Evolutionary conservation across 495 filamentous ascomycete species (phyloP).

Genomic region (Apiosordaria backusii): DNA sequence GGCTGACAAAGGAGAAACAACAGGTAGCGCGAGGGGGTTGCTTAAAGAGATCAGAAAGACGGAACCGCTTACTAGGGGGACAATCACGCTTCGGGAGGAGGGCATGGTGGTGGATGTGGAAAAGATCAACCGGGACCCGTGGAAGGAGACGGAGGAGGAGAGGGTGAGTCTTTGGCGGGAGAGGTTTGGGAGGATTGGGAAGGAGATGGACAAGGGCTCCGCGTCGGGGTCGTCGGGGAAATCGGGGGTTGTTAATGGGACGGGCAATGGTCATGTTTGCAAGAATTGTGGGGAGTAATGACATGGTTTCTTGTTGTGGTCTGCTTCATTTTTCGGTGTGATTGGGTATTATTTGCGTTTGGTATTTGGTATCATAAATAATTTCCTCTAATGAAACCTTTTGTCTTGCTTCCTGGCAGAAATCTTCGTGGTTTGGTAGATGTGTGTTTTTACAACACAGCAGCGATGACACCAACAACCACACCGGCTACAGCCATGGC

Average conservation of each 20-base stretch:
- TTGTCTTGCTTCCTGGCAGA: too few species aligned
- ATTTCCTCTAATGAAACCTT: too few species aligned
- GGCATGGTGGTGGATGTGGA: conserved; percentile 16
- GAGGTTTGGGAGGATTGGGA: conserved; percentile 14
- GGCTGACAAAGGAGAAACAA: background rate
- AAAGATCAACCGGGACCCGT: conserved; percentile 21
- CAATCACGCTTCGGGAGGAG: conserved; percentile 8
- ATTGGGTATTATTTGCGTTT: too few species aligned
- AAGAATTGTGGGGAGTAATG: background rate
- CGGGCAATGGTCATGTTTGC: background rate
- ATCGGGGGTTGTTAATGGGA: background rate
- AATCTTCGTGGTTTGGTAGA: too few species aligned
- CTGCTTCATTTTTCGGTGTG: too few species aligned
- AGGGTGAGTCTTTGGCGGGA: conserved; percentile 15
- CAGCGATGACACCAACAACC: too few species aligned
- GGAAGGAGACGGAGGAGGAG: conserved; percentile 8
- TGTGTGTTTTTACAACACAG: too few species aligned
- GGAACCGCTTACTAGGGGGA: conserved; percentile 8
- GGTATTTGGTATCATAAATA: too few species aligned
- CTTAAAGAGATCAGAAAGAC: background rate
- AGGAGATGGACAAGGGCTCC: conserved; percentile 5
- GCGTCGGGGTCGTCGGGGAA: background rate
- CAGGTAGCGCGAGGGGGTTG: conserved; percentile 5
- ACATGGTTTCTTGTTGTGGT: too few species aligned
- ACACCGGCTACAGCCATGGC: too few species aligned